These are phyloP conservation scores for Pontederia paniculata DNA, from an alignment of 176 grass and related monocot species.

Conservation along the genomic window DNA sequence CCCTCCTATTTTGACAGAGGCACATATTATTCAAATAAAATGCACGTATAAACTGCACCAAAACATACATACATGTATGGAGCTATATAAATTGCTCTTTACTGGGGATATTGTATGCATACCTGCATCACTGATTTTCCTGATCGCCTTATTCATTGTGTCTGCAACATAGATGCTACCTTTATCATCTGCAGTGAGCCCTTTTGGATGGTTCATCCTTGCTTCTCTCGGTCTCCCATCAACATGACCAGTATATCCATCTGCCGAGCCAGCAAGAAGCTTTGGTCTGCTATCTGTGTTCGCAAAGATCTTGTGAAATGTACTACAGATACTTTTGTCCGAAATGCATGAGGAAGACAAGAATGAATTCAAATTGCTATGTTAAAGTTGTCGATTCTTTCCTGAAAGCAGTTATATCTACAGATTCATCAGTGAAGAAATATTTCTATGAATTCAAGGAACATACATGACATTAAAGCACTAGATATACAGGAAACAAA, in stretches of 20 bases:
- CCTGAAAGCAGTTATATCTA: too few species aligned
- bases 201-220: constrained; percentile 16
- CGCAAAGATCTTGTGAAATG: neutral
- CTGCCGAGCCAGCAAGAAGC: constrained; percentile 9
- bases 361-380: too few species aligned
- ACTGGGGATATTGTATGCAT: neutral
- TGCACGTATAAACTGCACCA: neutral
- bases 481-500: too few species aligned
- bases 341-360: too few species aligned
- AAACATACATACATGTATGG: neutral
- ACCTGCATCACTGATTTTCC: constrained; percentile 11
- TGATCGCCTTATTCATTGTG: constrained; percentile 10
- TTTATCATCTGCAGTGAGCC: constrained; percentile 5
- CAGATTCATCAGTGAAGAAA: too few species aligned
- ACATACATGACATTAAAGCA: too few species aligned
- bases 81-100: neutral
- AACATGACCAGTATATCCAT: constrained; percentile 10
- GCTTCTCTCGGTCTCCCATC: constrained; percentile 15
- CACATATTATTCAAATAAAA: neutral
- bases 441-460: too few species aligned
- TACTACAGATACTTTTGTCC: neutral
- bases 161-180: constrained; percentile 14
- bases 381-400: too few species aligned
- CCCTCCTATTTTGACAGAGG: too few species aligned
- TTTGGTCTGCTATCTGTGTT: constrained; percentile 14